Percentiles rank a stretch among this genome's conserved stretches.
These are phyloP conservation scores for Rutstroemia sp. DNA, from an alignment of 2,329 filamentous ascomycete genomes.

Conservation along the genomic window DNA sequence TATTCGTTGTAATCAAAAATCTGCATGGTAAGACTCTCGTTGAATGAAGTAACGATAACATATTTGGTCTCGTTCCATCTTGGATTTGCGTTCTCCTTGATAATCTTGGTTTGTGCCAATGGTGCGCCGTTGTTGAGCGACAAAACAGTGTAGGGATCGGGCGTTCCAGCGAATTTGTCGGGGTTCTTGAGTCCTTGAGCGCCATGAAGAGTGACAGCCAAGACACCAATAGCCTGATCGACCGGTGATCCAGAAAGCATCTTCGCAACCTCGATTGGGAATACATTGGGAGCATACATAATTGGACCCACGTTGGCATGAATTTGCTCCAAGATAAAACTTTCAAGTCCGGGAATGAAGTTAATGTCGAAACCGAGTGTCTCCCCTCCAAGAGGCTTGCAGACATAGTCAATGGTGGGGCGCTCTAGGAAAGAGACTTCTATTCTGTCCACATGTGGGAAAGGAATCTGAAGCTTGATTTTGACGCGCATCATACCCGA, in stretches of 20 bases:
- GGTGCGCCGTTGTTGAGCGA: slow-evolving; percentile 77
- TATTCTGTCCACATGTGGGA: slow-evolving; percentile 88
- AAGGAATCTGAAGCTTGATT: slow-evolving; percentile 92
- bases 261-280: slow-evolving; percentile 97
- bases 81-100: slow-evolving; percentile 78
- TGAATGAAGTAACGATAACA: slow-evolving; percentile 85
- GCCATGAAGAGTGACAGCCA: slow-evolving; percentile 85
- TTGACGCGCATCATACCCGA: slow-evolving; percentile 94
- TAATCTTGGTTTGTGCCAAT: slow-evolving; percentile 80
- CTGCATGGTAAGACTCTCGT: slow-evolving; percentile 77
- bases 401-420: slow-evolving; percentile 91
- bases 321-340: slow-evolving; percentile 92
- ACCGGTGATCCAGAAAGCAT: slow-evolving; percentile 92
- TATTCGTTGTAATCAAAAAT: slow-evolving; percentile 92
- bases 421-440: slow-evolving; percentile 92
- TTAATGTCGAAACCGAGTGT: slow-evolving; percentile 98
- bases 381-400: slow-evolving; percentile 94
- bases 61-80: slow-evolving; percentile 97
- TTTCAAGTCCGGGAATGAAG: slow-evolving; percentile 91
- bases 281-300: slow-evolving; percentile 97
- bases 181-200: slow-evolving; percentile 90
- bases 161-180: slow-evolving; percentile 85
- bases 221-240: slow-evolving; percentile 89
- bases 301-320: slow-evolving; percentile 90
- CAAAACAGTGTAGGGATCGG: slow-evolving; percentile 82